These are phyloP conservation scores for Neonectria punicea DNA, from an alignment of 2,329 filamentous ascomycete genomes.

Conservation along the genomic window DNA sequence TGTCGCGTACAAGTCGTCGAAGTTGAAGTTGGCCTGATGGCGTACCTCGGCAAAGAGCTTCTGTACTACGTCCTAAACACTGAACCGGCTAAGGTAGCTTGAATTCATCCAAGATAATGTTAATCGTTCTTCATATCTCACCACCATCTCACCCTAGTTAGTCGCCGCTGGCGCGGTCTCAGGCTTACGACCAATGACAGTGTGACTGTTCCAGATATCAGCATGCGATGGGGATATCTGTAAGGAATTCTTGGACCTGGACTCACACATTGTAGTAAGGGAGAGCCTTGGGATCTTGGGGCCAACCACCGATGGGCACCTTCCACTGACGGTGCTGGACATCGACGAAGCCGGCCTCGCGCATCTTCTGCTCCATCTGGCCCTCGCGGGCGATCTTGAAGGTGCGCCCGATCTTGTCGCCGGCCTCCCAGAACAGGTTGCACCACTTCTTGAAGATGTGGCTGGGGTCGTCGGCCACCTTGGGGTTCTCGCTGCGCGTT, in stretches of 20 bases:
- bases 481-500: conserved; percentile 22
- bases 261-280: conserved; percentile 26
- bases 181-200: conserved; percentile 30
- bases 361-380: conserved; percentile 34
- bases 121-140: not conserved
- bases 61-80: not conserved
- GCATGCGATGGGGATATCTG: not conserved
- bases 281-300: conserved; percentile 45
- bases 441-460: conserved; percentile 43
- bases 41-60: not conserved
- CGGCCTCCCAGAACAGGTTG: conserved; percentile 41
- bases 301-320: conserved; percentile 56
- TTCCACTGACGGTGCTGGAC: conserved; percentile 46
- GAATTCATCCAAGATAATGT: not conserved
- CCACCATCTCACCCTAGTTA: not conserved
- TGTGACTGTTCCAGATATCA: conserved; percentile 11
- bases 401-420: conserved; percentile 40
- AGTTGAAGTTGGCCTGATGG: not conserved
- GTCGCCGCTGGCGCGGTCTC: not conserved
- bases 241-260: not conserved
- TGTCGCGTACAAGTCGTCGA: not conserved
- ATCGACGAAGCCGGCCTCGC: conserved; percentile 49
- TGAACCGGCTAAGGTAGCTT: not conserved
- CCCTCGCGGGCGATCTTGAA: conserved; percentile 38
- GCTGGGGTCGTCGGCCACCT: conserved; percentile 17